Conservation (phyloP, 1,284 basidiomycete genomes). For the Cutaneotrichosporon spelunceum region DNA sequence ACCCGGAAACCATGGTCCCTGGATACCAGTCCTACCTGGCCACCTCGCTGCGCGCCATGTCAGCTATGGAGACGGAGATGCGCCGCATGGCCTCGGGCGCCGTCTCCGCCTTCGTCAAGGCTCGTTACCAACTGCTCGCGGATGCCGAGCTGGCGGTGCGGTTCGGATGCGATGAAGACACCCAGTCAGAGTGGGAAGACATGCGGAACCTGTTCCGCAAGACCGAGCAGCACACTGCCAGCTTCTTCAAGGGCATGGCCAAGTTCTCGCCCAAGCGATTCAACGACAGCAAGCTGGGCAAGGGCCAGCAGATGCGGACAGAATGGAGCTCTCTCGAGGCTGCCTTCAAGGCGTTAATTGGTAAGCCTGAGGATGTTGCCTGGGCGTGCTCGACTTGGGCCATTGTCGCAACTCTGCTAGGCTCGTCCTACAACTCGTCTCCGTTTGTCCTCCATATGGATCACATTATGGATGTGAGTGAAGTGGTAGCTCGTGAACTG, state of each 20-base stretch:
- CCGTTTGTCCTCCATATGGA: conserved; percentile 33
- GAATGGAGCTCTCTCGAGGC: conserved; percentile 37
- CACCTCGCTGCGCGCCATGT: conserved; percentile 31
- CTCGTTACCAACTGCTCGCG: conserved; percentile 31
- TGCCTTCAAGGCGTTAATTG: conserved; percentile 36
- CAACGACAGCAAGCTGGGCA: conserved; percentile 1
- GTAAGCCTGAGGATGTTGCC: conserved; percentile 33
- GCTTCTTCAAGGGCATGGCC: conserved; percentile 24
- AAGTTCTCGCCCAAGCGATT: conserved; percentile 1
- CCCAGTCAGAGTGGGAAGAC: conserved; percentile 26
- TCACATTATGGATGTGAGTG: conserved; percentile 48
- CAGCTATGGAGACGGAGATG: conserved; percentile 22
- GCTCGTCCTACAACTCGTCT: conserved; percentile 39
- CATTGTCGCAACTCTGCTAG: conserved; percentile 44
- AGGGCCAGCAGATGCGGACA: conserved; percentile 35
- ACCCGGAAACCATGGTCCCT: conserved; percentile 42
- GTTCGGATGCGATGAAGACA: conserved; percentile 4
- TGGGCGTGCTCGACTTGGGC: conserved; percentile 51
- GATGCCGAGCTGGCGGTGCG: conserved; percentile 11
- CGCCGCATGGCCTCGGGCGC: conserved; percentile 36
- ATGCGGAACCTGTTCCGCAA: conserved; percentile 25
- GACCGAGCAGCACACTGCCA: conserved; percentile 33
- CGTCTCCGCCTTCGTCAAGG: conserved; percentile 33
- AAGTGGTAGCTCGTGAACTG: neutral
- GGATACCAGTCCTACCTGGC: conserved; percentile 39